Base-by-base conservation (phyloP, 805 yeast genomes). In the Ogataea pignaliae region DNA sequence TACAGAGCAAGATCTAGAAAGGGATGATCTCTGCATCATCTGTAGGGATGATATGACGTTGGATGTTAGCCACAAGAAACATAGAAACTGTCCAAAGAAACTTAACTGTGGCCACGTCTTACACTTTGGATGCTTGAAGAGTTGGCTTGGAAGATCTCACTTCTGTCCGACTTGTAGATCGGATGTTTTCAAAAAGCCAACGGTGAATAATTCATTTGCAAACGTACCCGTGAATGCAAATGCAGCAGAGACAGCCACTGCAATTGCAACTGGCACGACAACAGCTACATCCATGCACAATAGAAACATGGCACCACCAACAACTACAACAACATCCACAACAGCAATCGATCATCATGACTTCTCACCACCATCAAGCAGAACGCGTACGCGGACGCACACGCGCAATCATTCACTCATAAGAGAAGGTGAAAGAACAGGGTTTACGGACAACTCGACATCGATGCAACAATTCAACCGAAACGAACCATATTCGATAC, bases 151-250 rank as follows among this genome's bases (percentile, higher is more conserved):
- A 58, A 76, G 96, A 51, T 88, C 96, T 0, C 91, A 84, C 53
- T 78, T 79, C n/a, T 93, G 99, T 68, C 99, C 99, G 1, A 79
- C 90, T 42, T 93, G 99, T 62, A 72, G 96, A 48, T 71, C 83
- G 29, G 77, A 80, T 10, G 95, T 88, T 2, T 73, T 79, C 50
- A 69, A 59, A 40, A 60, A 55, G 13, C 30, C 35, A 17, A 31
- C 34, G 9, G 39, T 17, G 18, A 34, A 10, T 21, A 38, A 36
- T 28, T 14, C 13, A 32, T 32, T 41, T 12, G 14, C 36, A 29
- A 14, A 37, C 16, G 46, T 42, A 43, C 34, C 18, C 39, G 28
- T 10, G 32, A 26, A 34, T 39, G 37, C 21, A 44, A 34, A 21
- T 29, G 34, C 37, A 12, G 12, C 34, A 41, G 33, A n/a, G 13